Conservation (phyloP, 202 grass and related monocot species). For the Musa balbisiana region DNA sequence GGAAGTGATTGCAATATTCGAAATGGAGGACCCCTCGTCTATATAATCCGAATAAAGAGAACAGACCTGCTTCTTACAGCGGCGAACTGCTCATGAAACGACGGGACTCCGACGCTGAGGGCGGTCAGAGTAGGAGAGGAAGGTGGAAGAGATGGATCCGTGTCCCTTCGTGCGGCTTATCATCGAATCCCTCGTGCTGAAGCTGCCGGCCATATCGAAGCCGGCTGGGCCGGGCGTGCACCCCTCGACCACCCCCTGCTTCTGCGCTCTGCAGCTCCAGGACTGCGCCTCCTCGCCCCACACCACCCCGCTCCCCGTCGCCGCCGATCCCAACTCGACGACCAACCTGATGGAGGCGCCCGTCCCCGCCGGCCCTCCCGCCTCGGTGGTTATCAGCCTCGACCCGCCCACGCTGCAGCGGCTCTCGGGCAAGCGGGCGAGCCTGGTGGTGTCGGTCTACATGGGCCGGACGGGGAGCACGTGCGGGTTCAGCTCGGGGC, state of each 20-base stretch:
- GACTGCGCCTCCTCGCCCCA: conserved; percentile 35
- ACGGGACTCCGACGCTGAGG: too few species aligned
- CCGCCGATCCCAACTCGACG: conserved; percentile 22
- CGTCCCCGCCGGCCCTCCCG: conserved; percentile 8
- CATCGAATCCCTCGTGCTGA: conserved; percentile 75
- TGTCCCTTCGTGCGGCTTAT: conserved; percentile 76
- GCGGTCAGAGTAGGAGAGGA: too few species aligned
- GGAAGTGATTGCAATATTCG: too few species aligned
- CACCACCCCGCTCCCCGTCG: conserved; percentile 52
- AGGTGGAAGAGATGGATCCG: conserved; percentile 55
- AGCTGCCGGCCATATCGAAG: conserved; percentile 54
- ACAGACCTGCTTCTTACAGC: too few species aligned
- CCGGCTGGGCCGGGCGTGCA: conserved; percentile 51
- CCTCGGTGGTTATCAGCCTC: conserved; percentile 59
- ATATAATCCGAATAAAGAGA: too few species aligned
- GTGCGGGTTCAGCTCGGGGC: conserved; percentile 41
- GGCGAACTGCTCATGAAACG: too few species aligned
- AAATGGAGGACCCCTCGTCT: too few species aligned
- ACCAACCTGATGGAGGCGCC: neutral
- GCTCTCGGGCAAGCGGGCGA: conserved; percentile 40
- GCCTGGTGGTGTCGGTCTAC: conserved; percentile 63
- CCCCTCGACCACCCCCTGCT: conserved; percentile 63
- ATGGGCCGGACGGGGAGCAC: conserved; percentile 32
- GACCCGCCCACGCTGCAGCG: conserved; percentile 48
- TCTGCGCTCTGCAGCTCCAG: conserved; percentile 63